Evolutionary conservation across 2,329 filamentous ascomycete genomes (phyloP).

Genomic region (Apiospora pterosperma): DNA sequence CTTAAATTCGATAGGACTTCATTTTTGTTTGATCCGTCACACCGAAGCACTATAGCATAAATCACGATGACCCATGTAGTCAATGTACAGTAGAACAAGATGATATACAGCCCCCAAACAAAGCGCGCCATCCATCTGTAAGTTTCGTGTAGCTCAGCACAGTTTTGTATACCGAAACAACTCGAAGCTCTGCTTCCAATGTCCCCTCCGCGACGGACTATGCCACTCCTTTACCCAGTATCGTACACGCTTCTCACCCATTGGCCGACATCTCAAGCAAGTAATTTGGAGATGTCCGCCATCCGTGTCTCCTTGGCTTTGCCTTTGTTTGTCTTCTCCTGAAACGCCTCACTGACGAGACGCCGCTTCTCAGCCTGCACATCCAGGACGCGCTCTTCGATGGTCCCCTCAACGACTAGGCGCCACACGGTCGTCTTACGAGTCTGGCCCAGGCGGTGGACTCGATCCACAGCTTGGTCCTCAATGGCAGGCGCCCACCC

Average conservation of each 20-base stretch:
- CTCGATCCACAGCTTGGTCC: slow-evolving; percentile 85
- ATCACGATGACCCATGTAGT: background rate
- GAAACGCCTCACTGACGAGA: slow-evolving; percentile 75
- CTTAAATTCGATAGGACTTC: background rate
- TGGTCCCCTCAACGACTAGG: slow-evolving; percentile 73
- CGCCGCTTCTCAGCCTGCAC: slow-evolving; percentile 78
- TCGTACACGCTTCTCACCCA: background rate
- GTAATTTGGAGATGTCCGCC: slow-evolving; percentile 11
- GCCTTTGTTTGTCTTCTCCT: slow-evolving; percentile 56
- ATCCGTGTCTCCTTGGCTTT: slow-evolving; percentile 12
- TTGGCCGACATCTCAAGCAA: background rate
- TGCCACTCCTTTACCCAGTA: background rate
- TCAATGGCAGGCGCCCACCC: slow-evolving; percentile 93
- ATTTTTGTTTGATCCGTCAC: background rate
- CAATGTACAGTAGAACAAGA: background rate
- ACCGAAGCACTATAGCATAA: background rate
- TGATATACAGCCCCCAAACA: background rate
- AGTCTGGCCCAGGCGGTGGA: slow-evolving; percentile 81
- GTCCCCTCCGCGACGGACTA: background rate
- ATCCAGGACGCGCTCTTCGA: slow-evolving; percentile 77
- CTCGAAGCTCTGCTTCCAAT: background rate
- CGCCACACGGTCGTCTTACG: slow-evolving; percentile 76
- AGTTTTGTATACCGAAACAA: background rate
- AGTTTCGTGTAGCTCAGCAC: background rate
- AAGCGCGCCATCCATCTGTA: background rate